Base-by-base conservation (phyloP, 441 rosid genomes). In the Gossypium gossypioides region DNA sequence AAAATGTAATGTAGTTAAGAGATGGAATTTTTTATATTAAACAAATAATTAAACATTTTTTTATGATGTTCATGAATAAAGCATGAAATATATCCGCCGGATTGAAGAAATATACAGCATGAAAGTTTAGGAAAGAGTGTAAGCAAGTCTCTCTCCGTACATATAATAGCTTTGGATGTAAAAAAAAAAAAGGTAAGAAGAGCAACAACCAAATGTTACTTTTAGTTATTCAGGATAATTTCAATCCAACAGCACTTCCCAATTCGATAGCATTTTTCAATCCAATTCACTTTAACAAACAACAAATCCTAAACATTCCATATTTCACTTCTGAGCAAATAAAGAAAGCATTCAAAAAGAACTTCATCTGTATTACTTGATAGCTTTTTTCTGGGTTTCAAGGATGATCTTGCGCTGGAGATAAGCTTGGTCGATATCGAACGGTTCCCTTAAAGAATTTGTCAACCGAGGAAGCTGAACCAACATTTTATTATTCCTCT, bases 391-490 rank as follows among this genome's bases (percentile, higher is more conserved):
- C 37, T 72, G 87, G 80, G 81, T 73, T 68, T 82, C 88, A 77
- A 90, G 96, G 71, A 89, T 75, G 75, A 76, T 21, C 82, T 89
- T 89, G 56, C 98, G 96, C 69, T 84, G 87, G 64, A 94, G 97
- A 79, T 90, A 94, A 4, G 97, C 97, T 72, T 85, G 87, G 54
- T 91, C 97, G 80, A 85, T 69, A 29, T 94, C 98, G 82, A 88
- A 90, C 0, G 97, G 98, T 3, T 85, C 92, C 82, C 98, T 79
- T 9, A 90, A 89, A 72, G 97, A 89, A 79, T 80, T 88, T 6
- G 97, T 86, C 81, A 94, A 74, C 74, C 98, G 97, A 78, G 97
- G 97, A 55, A 89, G 85, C 75, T 91, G 96, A 57, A 82, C 68
- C 72, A 87, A 56, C 98, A 94, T 91, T 59, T 67, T 55, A 29